These are phyloP conservation scores for Clitocybe nebularis DNA, from an alignment of 1,284 basidiomycete species.

Conservation along the genomic window DNA sequence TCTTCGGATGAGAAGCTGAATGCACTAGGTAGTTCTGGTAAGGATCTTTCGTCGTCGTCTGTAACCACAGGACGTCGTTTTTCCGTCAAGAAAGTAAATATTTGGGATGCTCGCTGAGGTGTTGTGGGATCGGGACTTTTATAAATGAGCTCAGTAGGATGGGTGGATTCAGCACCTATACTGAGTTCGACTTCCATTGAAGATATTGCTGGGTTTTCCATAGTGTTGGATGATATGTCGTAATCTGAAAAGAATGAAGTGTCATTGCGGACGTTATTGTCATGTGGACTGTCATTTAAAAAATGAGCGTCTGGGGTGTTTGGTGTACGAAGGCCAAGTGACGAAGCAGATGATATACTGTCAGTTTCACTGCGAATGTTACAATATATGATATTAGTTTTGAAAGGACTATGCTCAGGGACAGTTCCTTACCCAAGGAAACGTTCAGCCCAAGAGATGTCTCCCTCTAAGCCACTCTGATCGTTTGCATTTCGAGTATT, in stretches of 20 bases:
- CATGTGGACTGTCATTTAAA: slow-evolving; percentile 22
- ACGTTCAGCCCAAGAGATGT: slow-evolving; percentile 78
- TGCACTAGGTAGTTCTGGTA: slow-evolving; percentile 33
- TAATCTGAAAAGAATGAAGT: slow-evolving; percentile 41
- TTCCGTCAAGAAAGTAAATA: slow-evolving; percentile 62
- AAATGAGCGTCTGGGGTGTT: slow-evolving; percentile 32
- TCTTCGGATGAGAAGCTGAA: slow-evolving; percentile 33
- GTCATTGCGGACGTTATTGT: slow-evolving; percentile 20
- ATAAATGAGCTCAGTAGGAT: slow-evolving; percentile 18
- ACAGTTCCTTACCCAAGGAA: slow-evolving; percentile 57
- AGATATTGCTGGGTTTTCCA: slow-evolving; percentile 52
- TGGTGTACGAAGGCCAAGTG: slow-evolving; percentile 43
- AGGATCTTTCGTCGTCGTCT: slow-evolving; percentile 30
- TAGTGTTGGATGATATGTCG: slow-evolving; percentile 37
- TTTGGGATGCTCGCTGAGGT: slow-evolving; percentile 61
- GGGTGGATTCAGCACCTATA: slow-evolving; percentile 26
- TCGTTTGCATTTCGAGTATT: slow-evolving; percentile 26
- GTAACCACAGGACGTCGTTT: slow-evolving; percentile 29
- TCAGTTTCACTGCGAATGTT: slow-evolving; percentile 40
- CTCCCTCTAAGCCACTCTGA: slow-evolving; percentile 47
- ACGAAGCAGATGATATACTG: slow-evolving; percentile 41
- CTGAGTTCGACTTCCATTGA: slow-evolving; percentile 73
- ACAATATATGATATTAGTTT: slow-evolving; percentile 4
- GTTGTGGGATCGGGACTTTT: slow-evolving; percentile 37
- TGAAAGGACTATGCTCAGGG: neutral